Evolutionary conservation across 2,329 filamentous ascomycete genomes (phyloP), one percentile per base, ranked within the genome.

Genomic region (Ophiosphaerella herpotricha): DNA sequence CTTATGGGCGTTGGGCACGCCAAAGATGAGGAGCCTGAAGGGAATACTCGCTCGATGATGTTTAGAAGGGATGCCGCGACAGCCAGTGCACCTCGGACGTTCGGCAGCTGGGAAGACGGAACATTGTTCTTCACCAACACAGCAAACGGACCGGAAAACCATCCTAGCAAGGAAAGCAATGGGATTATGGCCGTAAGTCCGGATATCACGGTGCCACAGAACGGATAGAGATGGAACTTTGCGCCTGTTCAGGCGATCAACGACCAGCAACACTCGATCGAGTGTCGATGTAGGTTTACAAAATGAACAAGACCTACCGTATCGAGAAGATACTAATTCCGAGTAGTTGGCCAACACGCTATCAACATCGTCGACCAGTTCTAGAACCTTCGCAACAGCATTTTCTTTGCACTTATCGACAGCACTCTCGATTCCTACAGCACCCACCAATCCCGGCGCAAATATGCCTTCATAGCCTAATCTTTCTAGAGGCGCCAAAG

Each of bases 401-500:
- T 43, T 46, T 34, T 48, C 43, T 23, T 32, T 39, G 4, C 35
- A 14, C 35, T 11, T 46, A 41, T 29, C 40, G 18, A 5, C 46
- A 4, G 32, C 40, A 26, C 13, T 16, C 26, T 29, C 48, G 13
- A 34, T 50, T 12, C 41, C 50, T 11, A 14, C 37, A 14, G 26
- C 49, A 14, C 23, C 39, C 7, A 40, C 52, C 14, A 16, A 29
- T 6, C 35, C 68, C 55, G 39, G 67, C 69, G 57, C 54, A 23
- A 35, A 39, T 35, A n/a, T 11, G 14, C 8, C 12, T 26, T 23
- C 54, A 2, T 53, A 54, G n/a, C 41, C 54, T 2, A 54, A 59
- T 23, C 55, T 69, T n/a, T 62, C 54, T 11, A 61, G 55, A 31
- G 57, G 41, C 9, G 51, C 47, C 6, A 59, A 64, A 56, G 57